Evolutionary conservation across 306 rosid genomes (phyloP), one percentile per base, ranked within the genome.

Genomic region (Cucurbita argyrosperma): DNA sequence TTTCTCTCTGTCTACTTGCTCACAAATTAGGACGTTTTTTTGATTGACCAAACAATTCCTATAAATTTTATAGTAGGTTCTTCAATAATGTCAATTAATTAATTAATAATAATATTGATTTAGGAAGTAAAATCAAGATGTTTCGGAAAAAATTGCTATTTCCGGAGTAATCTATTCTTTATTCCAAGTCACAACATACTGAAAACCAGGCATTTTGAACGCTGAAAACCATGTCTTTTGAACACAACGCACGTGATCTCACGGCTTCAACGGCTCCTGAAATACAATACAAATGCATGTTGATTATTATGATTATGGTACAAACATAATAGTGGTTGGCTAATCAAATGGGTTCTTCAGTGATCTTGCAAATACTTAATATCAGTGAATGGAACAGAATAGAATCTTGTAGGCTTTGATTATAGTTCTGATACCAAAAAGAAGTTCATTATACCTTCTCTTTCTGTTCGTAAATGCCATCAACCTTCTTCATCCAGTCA

Each of bases 261-360:
- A 90, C 97, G 0, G 35, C 39, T 90, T 93, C 84, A 90, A 85
- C 96, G 89, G 76, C 79, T 93, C 98, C 97, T 93, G 97, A 79
- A 87, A 83, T 76, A 77, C 50, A 40, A 40, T 40, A 43, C 8
- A n/a, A n/a, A 63, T 16, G 5, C 16, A 40, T 19, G 61, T 21
- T 45, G 26, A 2, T 59, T 30, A 30, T 35, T 26, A 72, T 3
- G 13, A 10, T 30, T 30, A 30, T 55, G 60, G 4, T 8, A 55
- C 60, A 8, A 55, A 19, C 13, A n/a, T n/a, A 18, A 15, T 14
- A 38, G 39, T 3, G 15, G 19, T 30, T 38, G 21, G 6, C 18
- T 35, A 39, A 30, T 13, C 1, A 61, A 16, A 38, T 61, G 15
- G n/a, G 53, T 19, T 65, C 37, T n/a, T 65, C 15, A 10, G 51